Base-by-base conservation (phyloP, 2,329 filamentous ascomycete species). In the Lizonia empirigonia region DNA sequence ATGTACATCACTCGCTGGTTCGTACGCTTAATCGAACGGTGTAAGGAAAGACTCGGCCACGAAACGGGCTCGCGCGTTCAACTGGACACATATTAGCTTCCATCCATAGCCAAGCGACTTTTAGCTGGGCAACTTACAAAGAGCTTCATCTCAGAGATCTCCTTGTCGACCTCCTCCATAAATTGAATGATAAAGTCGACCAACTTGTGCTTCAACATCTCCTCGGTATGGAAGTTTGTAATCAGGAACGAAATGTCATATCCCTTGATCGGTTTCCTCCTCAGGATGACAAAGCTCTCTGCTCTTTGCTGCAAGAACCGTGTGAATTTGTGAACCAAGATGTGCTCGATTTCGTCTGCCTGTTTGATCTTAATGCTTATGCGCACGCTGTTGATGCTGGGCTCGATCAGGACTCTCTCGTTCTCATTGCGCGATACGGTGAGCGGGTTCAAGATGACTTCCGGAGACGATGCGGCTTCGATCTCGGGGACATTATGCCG, bases 71-170 rank as follows among this genome's bases (percentile, higher is more conserved):
- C 94, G 85, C 49, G 94, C 92, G 74, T 99, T 99, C 74, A 99
- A 80, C 93, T 97, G 68, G 12, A 44, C 27, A 44, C 16, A 15
- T 49, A 68, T 77, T 62, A 78, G 70, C 55, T 56, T 30, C 24
- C 34, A 15, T 13, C 5, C 12, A 6, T 16, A 15, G 15, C 3
- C 10, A 7, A 15, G 18, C 29, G 30, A 12, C 12, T 6, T 9
- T 3, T 33, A 27, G 24, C 22, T 23, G 23, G 23, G 15, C 7
- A 20, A 80, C 90, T 64, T 83, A 97, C 93, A 76, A 99, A 99
- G 68, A 99, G 88, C 83, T 99, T 99, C 94, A 99, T 97, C 78
- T 99, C 95, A 3, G 94, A 97, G 54, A 99, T 99, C 76, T 99
- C 94, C 82, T 99, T 99, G 76, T 99, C 95, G 4, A 99, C 95